These are phyloP conservation scores for Priceomyces melissophilus DNA, from an alignment of 805 yeast genomes.

Conservation along the genomic window DNA sequence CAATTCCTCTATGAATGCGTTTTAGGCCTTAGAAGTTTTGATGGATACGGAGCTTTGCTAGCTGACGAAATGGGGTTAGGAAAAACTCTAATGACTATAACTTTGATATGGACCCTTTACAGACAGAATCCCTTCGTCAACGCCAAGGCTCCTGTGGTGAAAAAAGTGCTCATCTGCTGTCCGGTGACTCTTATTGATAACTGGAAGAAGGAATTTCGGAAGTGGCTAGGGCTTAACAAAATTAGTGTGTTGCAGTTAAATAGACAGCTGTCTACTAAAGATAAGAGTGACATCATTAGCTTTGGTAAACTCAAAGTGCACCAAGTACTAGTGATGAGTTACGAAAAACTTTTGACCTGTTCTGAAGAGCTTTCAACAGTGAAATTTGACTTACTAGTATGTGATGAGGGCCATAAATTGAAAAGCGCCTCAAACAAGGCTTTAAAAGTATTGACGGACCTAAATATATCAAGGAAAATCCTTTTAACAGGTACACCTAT, in stretches of 20 bases:
- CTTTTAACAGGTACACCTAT: conserved; percentile 88
- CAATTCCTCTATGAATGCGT: conserved; percentile 77
- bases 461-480: conserved; percentile 56
- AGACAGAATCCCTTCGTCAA: conserved; percentile 52
- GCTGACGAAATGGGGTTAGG: conserved; percentile 97
- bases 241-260: conserved; percentile 65
- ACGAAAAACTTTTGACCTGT: conserved; percentile 69
- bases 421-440: conserved; percentile 74
- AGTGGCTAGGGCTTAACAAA: conserved; percentile 74
- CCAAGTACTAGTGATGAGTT: conserved; percentile 82
- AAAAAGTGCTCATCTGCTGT: conserved; percentile 75
- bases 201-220: conserved; percentile 84
- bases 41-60: conserved; percentile 67
- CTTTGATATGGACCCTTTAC: conserved; percentile 78
- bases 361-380: conserved; percentile 47
- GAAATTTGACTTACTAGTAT: conserved; percentile 66
- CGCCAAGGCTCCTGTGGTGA: conserved; percentile 34
- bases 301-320: conserved; percentile 69
- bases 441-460: conserved; percentile 52
- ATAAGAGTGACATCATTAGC: conserved; percentile 52
- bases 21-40: conserved; percentile 57
- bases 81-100: conserved; percentile 75
- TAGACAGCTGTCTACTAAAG: conserved; percentile 49
- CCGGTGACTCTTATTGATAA: conserved; percentile 87
- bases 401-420: conserved; percentile 94